Percentiles rank a stretch among this genome's conserved stretches.
These are phyloP conservation scores for Plasmodium cynomolgi DNA, from an alignment of 169 alveolate genomes.

Conservation along the genomic window DNA sequence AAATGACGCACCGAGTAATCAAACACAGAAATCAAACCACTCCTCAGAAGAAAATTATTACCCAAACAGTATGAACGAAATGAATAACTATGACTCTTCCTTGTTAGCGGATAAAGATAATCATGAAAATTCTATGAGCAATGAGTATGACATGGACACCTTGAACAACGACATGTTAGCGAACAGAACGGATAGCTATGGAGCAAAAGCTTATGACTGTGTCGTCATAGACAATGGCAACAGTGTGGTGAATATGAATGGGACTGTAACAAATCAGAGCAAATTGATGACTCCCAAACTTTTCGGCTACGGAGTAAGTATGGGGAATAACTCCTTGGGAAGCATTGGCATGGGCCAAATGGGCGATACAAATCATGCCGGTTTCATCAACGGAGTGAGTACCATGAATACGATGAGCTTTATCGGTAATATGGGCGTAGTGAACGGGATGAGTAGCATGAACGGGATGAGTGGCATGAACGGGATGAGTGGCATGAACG, in stretches of 20 bases:
- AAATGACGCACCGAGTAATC: background rate
- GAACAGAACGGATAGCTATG: background rate
- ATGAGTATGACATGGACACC: constrained; percentile 3
- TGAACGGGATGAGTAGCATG: background rate
- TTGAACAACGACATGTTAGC: background rate
- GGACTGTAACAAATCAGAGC: background rate
- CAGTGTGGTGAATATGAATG: background rate
- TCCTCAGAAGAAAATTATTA: constrained; percentile 12
- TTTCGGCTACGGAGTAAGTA: background rate
- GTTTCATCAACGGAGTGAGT: background rate
- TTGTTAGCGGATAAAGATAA: constrained; percentile 3
- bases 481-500: background rate
- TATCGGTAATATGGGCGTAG: background rate
- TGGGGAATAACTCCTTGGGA: background rate
- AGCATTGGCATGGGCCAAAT: background rate
- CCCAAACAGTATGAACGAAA: background rate
- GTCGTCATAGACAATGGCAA: background rate
- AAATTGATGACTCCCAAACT: background rate
- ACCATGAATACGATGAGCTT: background rate
- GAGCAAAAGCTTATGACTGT: background rate
- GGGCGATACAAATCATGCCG: background rate
- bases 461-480: background rate
- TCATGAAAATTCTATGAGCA: background rate
- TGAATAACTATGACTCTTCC: background rate
- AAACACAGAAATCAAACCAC: background rate